Evolutionary conservation across 495 filamentous ascomycete genomes (phyloP), one percentile per base, ranked within the genome.

Genomic region (Aspergillus hancockii): DNA sequence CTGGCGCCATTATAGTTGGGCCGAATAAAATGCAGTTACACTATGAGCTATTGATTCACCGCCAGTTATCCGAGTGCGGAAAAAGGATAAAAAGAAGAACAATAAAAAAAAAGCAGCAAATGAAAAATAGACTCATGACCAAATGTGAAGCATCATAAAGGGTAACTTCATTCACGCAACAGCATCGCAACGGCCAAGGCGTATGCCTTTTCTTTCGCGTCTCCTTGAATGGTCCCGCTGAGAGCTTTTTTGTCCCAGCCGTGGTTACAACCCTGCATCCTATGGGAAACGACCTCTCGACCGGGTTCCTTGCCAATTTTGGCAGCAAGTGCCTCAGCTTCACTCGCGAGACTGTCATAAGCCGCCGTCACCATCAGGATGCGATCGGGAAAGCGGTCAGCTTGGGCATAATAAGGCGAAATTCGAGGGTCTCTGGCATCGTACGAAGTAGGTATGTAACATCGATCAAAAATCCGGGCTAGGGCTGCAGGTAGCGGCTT

Each of bases 351-450:
- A 9, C 52, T 67, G 59, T 83, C 80, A 1, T 69, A 63, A 28
- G 69, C 74, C 8, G 70, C 73, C 8, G 78, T 81, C 52, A 83
- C 64, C 34, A 83, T 66, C 31, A 82, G 63, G 38, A 77, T 46
- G 1, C 76, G 61, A 22, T 65, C 63, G 23, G 79, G 77, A 63
- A 78, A 78, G 23, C 66, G 66, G 8, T 73, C 66, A 12, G 67
- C 47, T 53, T 65, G 62, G 1, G 77, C 76, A 53, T 75, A 80
- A 10, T 47, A 57, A 10, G 78, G 78, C n/a, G 78, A 80, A 45
- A 82, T 74, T 16, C 79, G 67, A 3, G 78, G 78, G 55, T 83
- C 78, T 28, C 69, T 67, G 16, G 50, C 60, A 64, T 81, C 74
- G 46, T 75, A 60, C 12, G 31, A 46, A 0, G 59, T 55, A n/a